A percentile compares a stretch with the other conserved stretches of the same genome.
These are phyloP conservation scores for Vicia villosa DNA, from an alignment of 306 rosid genomes.

Conservation along the genomic window DNA sequence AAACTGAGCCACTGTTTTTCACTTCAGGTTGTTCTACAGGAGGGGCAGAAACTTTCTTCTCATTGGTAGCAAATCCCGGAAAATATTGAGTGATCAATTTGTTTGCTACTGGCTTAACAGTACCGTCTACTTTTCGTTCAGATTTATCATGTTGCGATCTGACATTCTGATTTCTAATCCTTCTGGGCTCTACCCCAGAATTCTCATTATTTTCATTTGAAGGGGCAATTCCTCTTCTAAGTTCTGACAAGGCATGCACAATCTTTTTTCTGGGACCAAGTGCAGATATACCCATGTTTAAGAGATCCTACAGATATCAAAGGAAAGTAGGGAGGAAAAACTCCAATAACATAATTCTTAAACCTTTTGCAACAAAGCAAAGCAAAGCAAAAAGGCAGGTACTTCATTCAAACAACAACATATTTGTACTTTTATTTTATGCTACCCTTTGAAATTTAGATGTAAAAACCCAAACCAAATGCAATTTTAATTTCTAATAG, in stretches of 20 bases:
- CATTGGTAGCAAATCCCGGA: constrained; percentile 55
- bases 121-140: constrained; percentile 46
- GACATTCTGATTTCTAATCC: constrained; percentile 44
- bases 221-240: constrained; percentile 51
- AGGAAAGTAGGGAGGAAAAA: not conserved
- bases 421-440: not conserved
- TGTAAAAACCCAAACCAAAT: constrained; percentile 10
- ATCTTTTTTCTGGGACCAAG: constrained; percentile 96
- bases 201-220: constrained; percentile 40
- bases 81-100: constrained; percentile 89
- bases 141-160: constrained; percentile 44
- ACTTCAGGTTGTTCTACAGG: constrained; percentile 40
- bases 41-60: constrained; percentile 51
- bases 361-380: constrained; percentile 1
- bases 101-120: constrained; percentile 57
- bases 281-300: constrained; percentile 72
- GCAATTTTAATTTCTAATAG: constrained; percentile 22
- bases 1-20: constrained; percentile 40
- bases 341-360: not conserved
- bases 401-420: not conserved
- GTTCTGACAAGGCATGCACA: constrained; percentile 62
- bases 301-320: constrained; percentile 64
- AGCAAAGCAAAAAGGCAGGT: not conserved
- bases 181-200: constrained; percentile 41
- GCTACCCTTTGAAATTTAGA: not conserved